These are phyloP conservation scores for Fraxinus dipetala DNA, from an alignment of 305 asterid species.

Conservation along the genomic window DNA sequence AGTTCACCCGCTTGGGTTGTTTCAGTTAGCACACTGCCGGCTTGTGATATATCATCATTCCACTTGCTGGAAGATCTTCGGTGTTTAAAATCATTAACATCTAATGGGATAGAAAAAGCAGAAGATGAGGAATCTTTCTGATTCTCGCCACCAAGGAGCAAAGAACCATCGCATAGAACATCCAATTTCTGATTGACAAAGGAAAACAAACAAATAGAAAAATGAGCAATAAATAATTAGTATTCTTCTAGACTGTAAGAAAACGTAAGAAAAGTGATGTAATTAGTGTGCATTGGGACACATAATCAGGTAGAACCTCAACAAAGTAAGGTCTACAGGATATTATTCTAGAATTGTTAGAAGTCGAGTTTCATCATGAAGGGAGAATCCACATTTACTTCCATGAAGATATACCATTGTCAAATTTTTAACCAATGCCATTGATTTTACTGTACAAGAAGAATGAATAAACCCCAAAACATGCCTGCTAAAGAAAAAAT, in stretches of 20 bases:
- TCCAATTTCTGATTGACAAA: slow-evolving; percentile 67
- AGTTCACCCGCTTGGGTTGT: slow-evolving; percentile 81
- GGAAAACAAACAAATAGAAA: slow-evolving; percentile 29
- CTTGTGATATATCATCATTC: slow-evolving; percentile 86
- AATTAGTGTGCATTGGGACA: slow-evolving; percentile 20
- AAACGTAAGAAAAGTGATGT: slow-evolving; percentile 10
- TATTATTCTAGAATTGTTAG: slow-evolving; percentile 6
- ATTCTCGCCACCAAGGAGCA: slow-evolving; percentile 58
- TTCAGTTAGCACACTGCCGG: slow-evolving; percentile 77
- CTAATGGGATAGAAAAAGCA: slow-evolving; percentile 42
- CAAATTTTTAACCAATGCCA: background rate
- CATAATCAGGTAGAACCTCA: slow-evolving; percentile 10
- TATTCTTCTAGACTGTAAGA: slow-evolving; percentile 24
- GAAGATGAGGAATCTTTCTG: slow-evolving; percentile 58
- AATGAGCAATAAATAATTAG: slow-evolving; percentile 27
- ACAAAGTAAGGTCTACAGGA: slow-evolving; percentile 15
- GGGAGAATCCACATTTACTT: background rate
- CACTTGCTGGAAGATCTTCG: slow-evolving; percentile 79
- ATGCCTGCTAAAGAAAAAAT: slow-evolving; percentile 3
- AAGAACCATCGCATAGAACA: slow-evolving; percentile 54
- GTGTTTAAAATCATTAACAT: slow-evolving; percentile 53
- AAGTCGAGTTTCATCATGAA: slow-evolving; percentile 10
- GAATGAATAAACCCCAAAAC: slow-evolving; percentile 10
- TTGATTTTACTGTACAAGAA: slow-evolving; percentile 12
- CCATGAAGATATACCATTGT: background rate